These are phyloP conservation scores for Venturia pyrina DNA, from an alignment of 2,329 filamentous ascomycete species.

Conservation along the genomic window DNA sequence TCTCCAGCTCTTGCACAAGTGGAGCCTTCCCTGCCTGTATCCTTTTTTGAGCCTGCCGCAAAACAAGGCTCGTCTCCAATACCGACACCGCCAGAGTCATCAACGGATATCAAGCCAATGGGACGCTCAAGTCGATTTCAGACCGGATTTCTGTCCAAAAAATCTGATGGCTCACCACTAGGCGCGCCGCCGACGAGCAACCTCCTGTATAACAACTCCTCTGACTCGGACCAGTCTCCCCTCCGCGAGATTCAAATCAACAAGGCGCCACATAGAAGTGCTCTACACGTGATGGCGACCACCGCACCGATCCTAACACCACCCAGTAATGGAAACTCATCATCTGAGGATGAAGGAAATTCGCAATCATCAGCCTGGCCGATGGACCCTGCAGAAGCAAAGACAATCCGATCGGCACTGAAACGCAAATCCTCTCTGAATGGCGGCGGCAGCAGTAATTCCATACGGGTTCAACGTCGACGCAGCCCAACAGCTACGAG, in stretches of 20 bases:
- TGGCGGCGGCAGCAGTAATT: conserved; percentile 15
- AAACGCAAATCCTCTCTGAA: conserved; percentile 40
- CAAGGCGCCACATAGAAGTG: conserved; percentile 34
- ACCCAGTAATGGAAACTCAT: conserved; percentile 26
- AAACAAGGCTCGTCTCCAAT: conserved; percentile 42
- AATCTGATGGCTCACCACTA: conserved; percentile 42
- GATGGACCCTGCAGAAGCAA: conserved; percentile 38
- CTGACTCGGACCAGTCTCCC: conserved; percentile 38
- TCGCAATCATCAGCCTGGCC: conserved; percentile 27
- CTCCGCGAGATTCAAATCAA: conserved; percentile 37
- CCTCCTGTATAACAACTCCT: conserved; percentile 49
- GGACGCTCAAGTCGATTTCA: conserved; percentile 63
- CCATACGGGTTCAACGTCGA: conserved; percentile 38
- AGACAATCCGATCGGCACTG: conserved; percentile 46
- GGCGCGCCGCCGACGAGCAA: conserved; percentile 42
- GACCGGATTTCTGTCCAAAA: conserved; percentile 72
- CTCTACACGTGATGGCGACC: conserved; percentile 43
- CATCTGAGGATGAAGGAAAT: conserved; percentile 39
- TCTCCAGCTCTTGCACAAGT: conserved; percentile 16
- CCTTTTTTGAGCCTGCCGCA: conserved; percentile 20
- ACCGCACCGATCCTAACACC: conserved; percentile 20
- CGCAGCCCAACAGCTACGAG: conserved; percentile 41
- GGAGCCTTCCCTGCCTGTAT: conserved; percentile 38
- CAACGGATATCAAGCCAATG: conserved; percentile 46
- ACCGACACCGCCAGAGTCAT: conserved; percentile 46